phyloP scores from a whole-genome alignment of 2,329 filamentous ascomycete genomes.

The Colletotrichum tropicale region DNA sequence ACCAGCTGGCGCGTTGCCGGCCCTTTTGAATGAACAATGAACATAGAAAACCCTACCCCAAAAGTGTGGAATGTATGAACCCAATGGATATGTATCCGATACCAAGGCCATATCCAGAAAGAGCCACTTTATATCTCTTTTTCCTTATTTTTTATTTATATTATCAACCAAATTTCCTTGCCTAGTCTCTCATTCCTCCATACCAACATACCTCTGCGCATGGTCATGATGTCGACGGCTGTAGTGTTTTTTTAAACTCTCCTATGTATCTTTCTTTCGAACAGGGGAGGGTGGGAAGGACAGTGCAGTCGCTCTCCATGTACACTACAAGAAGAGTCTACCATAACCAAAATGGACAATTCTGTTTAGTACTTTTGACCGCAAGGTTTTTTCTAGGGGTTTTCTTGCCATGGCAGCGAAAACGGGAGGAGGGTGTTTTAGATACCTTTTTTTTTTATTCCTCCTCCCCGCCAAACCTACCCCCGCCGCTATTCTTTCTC shows the following conservation, averaged over 20 bases:
- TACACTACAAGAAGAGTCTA: not conserved
- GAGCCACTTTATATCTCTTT: slow-evolving; percentile 18
- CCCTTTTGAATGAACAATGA: slow-evolving; percentile 8
- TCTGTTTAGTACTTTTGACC: not conserved
- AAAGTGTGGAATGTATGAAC: slow-evolving; percentile 18
- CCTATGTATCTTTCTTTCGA: not conserved
- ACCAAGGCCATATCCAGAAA: slow-evolving; percentile 1
- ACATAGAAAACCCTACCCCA: not conserved
- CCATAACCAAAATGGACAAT: not conserved
- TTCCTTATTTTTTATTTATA: slow-evolving; percentile 21
- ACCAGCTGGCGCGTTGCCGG: not conserved
- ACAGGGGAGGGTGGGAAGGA: not conserved
- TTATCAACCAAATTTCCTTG: slow-evolving; percentile 4
- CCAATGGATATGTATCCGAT: not conserved
- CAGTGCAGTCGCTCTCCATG: not conserved
- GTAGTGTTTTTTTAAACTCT: not conserved
- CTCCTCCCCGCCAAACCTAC: not conserved
- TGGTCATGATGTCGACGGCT: slow-evolving; percentile 16
- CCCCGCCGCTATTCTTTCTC: not conserved
- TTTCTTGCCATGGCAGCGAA: not conserved
- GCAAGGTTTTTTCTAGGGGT: not conserved
- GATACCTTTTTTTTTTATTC: not conserved
- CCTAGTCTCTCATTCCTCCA: not conserved
- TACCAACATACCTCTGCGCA: slow-evolving; percentile 5
- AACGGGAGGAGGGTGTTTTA: not conserved